Evolutionary conservation across 768 basidiomycete genomes (phyloP).

Genomic region (Fistulinella prunicolor): DNA sequence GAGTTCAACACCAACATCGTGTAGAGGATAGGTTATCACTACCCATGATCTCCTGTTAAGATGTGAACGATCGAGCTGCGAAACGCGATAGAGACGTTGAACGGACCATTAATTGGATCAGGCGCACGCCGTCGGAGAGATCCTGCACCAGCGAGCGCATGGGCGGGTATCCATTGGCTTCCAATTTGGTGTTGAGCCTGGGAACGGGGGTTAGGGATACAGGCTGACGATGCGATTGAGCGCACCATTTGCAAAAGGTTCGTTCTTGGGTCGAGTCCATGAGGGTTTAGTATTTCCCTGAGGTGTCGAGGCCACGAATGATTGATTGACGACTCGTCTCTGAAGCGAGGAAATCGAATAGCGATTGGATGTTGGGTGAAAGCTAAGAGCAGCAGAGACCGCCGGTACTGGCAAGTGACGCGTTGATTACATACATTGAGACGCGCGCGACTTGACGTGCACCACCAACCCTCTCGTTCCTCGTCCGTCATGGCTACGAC

Average conservation of each 20-base stretch:
- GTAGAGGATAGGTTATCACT: slow-evolving; percentile 16
- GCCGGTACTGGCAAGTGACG: slow-evolving; percentile 7
- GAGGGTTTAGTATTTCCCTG: background rate
- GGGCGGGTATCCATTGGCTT: slow-evolving; percentile 76
- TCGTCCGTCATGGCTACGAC: slow-evolving; percentile 51
- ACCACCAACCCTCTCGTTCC: slow-evolving; percentile 9
- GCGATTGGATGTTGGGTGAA: too few relatives aligned
- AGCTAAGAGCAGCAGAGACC: background rate
- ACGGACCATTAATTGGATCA: slow-evolving; percentile 91
- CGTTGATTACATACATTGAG: slow-evolving; percentile 18
- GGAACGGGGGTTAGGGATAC: background rate
- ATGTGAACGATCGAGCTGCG: background rate
- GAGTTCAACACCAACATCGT: slow-evolving; percentile 8
- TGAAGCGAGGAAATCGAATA: too few relatives aligned
- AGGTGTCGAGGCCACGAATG: background rate
- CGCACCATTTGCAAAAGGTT: slow-evolving; percentile 91
- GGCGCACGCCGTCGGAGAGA: slow-evolving; percentile 90
- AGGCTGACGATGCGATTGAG: background rate
- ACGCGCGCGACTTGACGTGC: slow-evolving; percentile 33
- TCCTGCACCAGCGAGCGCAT: slow-evolving; percentile 90
- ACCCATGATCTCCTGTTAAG: slow-evolving; percentile 93
- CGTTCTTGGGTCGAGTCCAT: slow-evolving; percentile 55
- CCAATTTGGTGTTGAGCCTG: slow-evolving; percentile 96
- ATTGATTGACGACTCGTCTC: too few relatives aligned
- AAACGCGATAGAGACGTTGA: background rate